Evolutionary conservation across 1,139 yeast species (phyloP), one percentile per base, ranked within the genome.

Genomic region (Arxiozyma slooffiae): DNA sequence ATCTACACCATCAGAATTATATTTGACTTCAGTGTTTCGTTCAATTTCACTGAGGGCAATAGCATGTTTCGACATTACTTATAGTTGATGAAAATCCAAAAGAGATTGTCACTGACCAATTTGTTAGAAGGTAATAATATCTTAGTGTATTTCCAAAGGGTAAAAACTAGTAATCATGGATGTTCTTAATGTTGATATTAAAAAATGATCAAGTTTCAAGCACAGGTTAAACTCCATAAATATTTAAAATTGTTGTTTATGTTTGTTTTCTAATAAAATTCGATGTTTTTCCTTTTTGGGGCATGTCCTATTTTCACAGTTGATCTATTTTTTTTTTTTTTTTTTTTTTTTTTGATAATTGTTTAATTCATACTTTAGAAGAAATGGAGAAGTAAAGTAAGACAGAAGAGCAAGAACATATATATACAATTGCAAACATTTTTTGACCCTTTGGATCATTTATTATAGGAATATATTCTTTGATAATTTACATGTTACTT

Each of bases 11-110:
- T n/a, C 14, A 18, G 37, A 17, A 18, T 34, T 42, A 9, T 22
- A 17, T 20, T 9, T 34, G 11, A 5, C 5, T 24, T 16, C 26
- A n/a, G 23, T 17, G 16, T 42, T 42, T 6, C 23, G 34, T 47
- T 57, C 58, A 20, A 61, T 48, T 49, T 60, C 65, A 52, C 51
- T 55, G 41, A 61, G 49, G 26, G 62, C 60, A 30, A 55, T 63
- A 37, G 58, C 58, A 18, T 48, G 50, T 40, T 52, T 57, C 11
- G 58, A 51, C 63, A 60, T 30, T 6, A 4, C 14, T 30, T 30
- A 7, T 14, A 11, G n/a, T 30, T 2, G 14, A 30, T 30, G 6
- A 6, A 30, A 30, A 30, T n/a, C 6, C 14, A 30, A 30, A 30
- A 30, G n/a, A 30, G 14, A 30, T 4, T 30, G 6, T 11, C n/a